Evolutionary conservation across 192 early-diverging fungal genomes (phyloP).

Genomic region (Coemansia sp.): DNA sequence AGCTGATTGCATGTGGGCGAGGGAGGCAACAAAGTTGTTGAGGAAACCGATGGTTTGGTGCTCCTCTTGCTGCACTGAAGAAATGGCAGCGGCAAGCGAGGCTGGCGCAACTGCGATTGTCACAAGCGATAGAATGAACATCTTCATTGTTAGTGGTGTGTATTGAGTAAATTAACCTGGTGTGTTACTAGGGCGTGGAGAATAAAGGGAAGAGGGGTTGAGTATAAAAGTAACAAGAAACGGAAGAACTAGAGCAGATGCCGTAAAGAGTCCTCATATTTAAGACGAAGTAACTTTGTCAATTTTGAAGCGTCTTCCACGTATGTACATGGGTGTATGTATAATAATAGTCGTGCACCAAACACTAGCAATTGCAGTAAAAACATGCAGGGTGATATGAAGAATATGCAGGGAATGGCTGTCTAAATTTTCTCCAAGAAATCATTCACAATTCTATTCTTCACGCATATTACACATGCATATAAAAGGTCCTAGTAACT

Average conservation of each 20-base stretch:
- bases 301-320: background rate
- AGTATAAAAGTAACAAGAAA: background rate
- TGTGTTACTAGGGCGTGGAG: background rate
- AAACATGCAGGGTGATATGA: conserved; percentile 5
- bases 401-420: background rate
- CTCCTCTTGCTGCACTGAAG: background rate
- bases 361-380: background rate
- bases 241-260: background rate
- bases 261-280: background rate
- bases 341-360: background rate
- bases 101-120: conserved; percentile 8
- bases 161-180: background rate
- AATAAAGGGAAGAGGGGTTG: background rate
- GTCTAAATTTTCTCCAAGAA: background rate
- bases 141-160: conserved; percentile 21
- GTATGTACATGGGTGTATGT: background rate
- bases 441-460: background rate
- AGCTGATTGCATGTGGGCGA: background rate
- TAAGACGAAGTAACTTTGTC: background rate
- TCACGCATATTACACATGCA: background rate
- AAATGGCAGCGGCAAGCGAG: background rate
- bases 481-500: background rate
- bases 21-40: conserved; percentile 10
- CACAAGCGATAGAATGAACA: conserved; percentile 12
- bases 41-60: background rate